phyloP scores from a whole-genome alignment of 768 basidiomycete species.

The Candolleomyces eurysporus region DNA sequence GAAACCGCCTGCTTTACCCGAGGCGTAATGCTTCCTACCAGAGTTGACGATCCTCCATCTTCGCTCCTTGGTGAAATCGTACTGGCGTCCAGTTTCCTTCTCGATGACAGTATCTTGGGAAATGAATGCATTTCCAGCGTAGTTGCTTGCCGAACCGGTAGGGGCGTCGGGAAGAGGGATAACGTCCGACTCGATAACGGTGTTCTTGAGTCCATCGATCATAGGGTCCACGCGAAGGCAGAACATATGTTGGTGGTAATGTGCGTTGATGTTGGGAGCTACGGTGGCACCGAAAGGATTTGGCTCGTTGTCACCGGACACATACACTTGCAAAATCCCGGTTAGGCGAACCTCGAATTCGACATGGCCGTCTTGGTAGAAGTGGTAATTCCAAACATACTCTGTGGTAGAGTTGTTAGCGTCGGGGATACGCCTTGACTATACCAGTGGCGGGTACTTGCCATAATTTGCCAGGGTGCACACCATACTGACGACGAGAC shows the following conservation, averaged over 20 bases:
- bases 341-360: conserved; percentile 84
- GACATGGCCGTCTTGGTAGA: conserved; percentile 89
- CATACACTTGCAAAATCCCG: conserved; percentile 79
- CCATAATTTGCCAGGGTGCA: conserved; percentile 91
- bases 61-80: conserved; percentile 64
- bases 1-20: conserved; percentile 72
- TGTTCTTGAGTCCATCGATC: conserved; percentile 84
- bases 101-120: conserved; percentile 59
- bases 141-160: conserved; percentile 76
- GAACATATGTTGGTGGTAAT: conserved; percentile 84
- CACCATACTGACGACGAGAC: conserved; percentile 88
- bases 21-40: conserved; percentile 64
- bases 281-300: conserved; percentile 71
- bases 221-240: conserved; percentile 76
- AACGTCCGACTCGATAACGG: conserved; percentile 81
- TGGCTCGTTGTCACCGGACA: conserved; percentile 58
- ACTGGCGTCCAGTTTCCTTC: conserved; percentile 63
- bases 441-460: conserved; percentile 24
- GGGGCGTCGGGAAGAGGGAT: conserved; percentile 55
- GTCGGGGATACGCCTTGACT: not conserved
- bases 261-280: conserved; percentile 79
- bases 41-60: conserved; percentile 83
- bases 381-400: conserved; percentile 84
- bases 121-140: conserved; percentile 82
- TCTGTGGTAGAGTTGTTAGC: conserved; percentile 38